Conservation (phyloP, 495 filamentous ascomycete genomes). For the Aspergillus avenaceus region DNA sequence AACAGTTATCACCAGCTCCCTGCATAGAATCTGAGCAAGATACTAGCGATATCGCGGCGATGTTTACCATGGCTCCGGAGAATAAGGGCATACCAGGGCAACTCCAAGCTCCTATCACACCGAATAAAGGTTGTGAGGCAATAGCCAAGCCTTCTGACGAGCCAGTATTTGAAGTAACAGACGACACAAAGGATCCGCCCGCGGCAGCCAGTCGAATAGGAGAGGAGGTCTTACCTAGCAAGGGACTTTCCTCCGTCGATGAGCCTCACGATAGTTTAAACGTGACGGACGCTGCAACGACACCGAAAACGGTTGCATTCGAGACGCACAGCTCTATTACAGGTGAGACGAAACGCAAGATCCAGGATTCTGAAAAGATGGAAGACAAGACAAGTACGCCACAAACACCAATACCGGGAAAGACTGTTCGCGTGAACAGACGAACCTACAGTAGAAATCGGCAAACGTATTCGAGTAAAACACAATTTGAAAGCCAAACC, state of each 20-base stretch:
- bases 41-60: conserved; percentile 23
- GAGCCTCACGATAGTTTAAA: not conserved
- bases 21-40: conserved; percentile 17
- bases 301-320: conserved; percentile 30
- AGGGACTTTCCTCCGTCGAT: not conserved
- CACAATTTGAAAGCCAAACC: too few species aligned
- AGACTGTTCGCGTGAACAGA: conserved; percentile 4
- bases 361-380: not conserved
- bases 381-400: not conserved
- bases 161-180: not conserved
- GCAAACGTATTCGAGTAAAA: too few species aligned
- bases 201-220: not conserved
- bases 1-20: conserved; percentile 9
- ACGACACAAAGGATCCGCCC: not conserved
- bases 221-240: too few species aligned
- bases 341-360: conserved; percentile 2
- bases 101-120: not conserved
- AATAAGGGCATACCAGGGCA: not conserved
- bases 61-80: conserved; percentile 26
- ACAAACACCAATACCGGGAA: not conserved
- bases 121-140: not conserved
- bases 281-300: not conserved
- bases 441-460: conserved; percentile 21
- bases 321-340: conserved; percentile 2
- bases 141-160: not conserved